Evolutionary conservation across 352 stramenopile species (phyloP), one percentile per base, ranked within the genome.

Genomic region (Globisporangium nagaii): DNA sequence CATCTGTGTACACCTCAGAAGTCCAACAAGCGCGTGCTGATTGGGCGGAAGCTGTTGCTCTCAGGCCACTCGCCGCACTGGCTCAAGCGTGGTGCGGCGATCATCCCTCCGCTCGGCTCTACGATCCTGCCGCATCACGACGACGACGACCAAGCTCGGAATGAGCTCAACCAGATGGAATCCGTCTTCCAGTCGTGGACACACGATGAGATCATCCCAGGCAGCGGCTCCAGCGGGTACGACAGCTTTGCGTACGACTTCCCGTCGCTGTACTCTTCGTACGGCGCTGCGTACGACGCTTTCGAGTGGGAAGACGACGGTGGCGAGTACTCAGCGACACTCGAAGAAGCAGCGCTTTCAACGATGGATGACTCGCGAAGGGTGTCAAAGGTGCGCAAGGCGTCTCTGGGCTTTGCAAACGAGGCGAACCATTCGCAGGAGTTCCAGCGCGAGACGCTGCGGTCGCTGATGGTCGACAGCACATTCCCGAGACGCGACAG

Each of bases 381-480:
- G 43, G 12, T 47, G 2, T 17, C 54, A 28, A 24, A 30, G 10
- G 27, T 20, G 13, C 53, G 30, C 17, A 41, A 27, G 27, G 31
- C 34, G 2, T 60, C 54, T 0, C 13, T 60, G 13, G 19, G 39
- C 30, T 48, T 45, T 2, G 19, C 45, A 1, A 60, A 64, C 20
- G 30, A 53, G 5, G 40, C 58, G 40, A 54, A 48, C 43, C 31
- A 51, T 39, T 54, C 51, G 53, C 35, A 60, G 34, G 55, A 70
- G 25, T 52, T 79, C 7, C 67, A 79, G 28, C 57, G 48, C 41
- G 67, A 76, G 5, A 73, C 79, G 2, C 49, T 82, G 24, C 75
- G 75, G 13, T 86, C 75, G 10, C 58, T 83, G 7, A 65, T 68
- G 40, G 40, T 65, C 40, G 47, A 66, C 19, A 35, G 28, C 22